These are phyloP conservation scores for Aspergillus thermomutatus DNA, from an alignment of 2,329 filamentous ascomycete species.

Conservation along the genomic window DNA sequence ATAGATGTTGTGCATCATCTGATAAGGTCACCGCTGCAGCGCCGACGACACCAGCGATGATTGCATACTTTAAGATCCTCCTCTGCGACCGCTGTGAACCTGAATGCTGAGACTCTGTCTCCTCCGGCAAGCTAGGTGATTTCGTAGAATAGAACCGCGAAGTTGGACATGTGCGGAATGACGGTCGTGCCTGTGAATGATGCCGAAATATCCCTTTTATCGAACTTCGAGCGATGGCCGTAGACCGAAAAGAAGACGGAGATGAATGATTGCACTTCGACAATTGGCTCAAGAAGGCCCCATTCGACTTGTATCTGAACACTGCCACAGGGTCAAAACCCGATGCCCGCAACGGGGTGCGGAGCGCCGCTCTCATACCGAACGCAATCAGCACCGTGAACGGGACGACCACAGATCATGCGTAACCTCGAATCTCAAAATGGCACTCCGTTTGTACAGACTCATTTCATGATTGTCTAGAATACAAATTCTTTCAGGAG, in stretches of 20 bases:
- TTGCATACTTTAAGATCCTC: slow-evolving; percentile 30
- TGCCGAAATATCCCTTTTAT: neutral
- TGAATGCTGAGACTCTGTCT: slow-evolving; percentile 8
- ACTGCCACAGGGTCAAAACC: slow-evolving; percentile 27
- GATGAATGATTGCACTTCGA: slow-evolving; percentile 1
- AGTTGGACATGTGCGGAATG: neutral
- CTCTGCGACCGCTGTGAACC: slow-evolving; percentile 15
- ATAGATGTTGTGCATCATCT: slow-evolving; percentile 71
- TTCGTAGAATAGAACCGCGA: slow-evolving; percentile 17
- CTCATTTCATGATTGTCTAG: slow-evolving; percentile 7
- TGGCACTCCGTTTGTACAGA: neutral
- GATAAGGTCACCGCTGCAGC: slow-evolving; percentile 49
- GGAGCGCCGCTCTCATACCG: slow-evolving; percentile 34
- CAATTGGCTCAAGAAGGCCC: slow-evolving; percentile 10
- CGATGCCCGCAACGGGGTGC: slow-evolving; percentile 31
- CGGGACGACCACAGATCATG: neutral
- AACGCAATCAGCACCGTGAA: slow-evolving; percentile 5
- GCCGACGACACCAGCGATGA: slow-evolving; percentile 36
- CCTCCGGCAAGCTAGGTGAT: slow-evolving; percentile 12
- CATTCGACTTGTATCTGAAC: slow-evolving; percentile 21
- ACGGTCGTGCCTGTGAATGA: neutral
- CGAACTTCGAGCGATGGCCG: neutral
- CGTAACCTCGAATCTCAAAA: neutral
- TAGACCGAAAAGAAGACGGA: neutral
- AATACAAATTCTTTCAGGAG: slow-evolving; percentile 11